Conservation (phyloP, 2,329 filamentous ascomycete species). For the Thielaviopsis populi region DNA sequence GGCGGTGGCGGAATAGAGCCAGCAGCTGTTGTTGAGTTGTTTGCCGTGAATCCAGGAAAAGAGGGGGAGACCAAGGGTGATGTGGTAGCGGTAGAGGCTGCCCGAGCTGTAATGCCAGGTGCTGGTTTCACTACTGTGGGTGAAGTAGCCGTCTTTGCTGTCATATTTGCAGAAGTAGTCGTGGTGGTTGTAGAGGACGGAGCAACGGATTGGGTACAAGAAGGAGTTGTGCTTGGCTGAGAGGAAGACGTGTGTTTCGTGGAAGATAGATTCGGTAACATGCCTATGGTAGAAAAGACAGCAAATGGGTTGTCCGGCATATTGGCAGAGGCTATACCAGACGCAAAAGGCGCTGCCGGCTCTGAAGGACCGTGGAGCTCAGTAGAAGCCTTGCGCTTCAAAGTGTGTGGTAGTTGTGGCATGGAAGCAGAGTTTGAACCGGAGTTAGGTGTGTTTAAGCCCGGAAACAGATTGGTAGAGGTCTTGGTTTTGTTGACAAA, state of each 20-base stretch:
- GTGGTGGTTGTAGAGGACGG: background rate
- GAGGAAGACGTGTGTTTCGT: background rate
- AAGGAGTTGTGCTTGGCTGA: background rate
- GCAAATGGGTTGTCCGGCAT: conserved; percentile 9
- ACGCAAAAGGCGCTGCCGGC: conserved; percentile 16
- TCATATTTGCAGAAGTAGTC: background rate
- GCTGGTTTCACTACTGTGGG: background rate
- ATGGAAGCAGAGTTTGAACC: conserved; percentile 15
- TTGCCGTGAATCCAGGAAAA: background rate
- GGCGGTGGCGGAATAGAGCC: conserved; percentile 6
- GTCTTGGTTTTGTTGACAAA: conserved; percentile 19
- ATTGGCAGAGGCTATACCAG: conserved; percentile 19
- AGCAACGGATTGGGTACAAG: background rate
- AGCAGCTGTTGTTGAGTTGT: background rate
- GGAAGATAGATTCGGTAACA: conserved; percentile 6
- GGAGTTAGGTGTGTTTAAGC: conserved; percentile 14
- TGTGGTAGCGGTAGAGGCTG: background rate
- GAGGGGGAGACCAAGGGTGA: background rate
- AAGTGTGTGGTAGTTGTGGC: conserved; percentile 1
- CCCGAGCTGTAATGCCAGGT: background rate
- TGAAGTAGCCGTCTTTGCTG: background rate
- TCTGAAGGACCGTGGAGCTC: conserved; percentile 15
- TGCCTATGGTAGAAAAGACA: conserved; percentile 8
- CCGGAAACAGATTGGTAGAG: conserved; percentile 7
- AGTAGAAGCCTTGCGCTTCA: conserved; percentile 14